These are phyloP conservation scores for Sarcomyxa edulis DNA, from an alignment of 768 basidiomycete genomes.

Conservation along the genomic window DNA sequence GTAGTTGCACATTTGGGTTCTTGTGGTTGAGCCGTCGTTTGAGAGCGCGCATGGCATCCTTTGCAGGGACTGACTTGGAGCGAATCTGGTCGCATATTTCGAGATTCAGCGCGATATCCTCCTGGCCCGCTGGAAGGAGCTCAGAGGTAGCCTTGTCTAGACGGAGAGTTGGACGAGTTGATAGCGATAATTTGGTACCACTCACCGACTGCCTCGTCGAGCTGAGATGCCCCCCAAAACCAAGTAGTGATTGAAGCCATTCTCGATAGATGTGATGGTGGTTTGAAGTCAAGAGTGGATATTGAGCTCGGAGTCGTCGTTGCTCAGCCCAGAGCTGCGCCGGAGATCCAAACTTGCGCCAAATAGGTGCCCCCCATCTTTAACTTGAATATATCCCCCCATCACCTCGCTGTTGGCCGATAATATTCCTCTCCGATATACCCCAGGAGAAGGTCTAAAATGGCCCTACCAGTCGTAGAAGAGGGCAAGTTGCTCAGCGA, in stretches of 20 bases:
- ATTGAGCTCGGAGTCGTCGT: background rate
- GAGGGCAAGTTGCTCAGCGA: slow-evolving; percentile 85
- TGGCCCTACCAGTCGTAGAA: slow-evolving; percentile 48
- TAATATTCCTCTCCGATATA: no score
- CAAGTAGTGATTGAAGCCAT: slow-evolving; percentile 32
- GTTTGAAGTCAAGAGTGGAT: background rate
- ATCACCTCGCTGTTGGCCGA: no score
- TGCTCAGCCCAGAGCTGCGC: no score
- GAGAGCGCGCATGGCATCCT: slow-evolving; percentile 83
- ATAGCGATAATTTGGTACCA: slow-evolving; percentile 10
- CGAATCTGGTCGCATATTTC: slow-evolving; percentile 97
- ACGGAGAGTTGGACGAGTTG: background rate
- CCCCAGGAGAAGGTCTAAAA: no score
- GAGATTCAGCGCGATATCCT: slow-evolving; percentile 90
- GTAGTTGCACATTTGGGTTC: slow-evolving; percentile 92
- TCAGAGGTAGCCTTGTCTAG: slow-evolving; percentile 94
- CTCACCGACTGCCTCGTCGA: slow-evolving; percentile 80
- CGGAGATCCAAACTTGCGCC: no score
- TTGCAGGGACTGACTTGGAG: slow-evolving; percentile 80
- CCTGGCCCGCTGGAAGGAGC: slow-evolving; percentile 71
- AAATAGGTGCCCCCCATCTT: no score
- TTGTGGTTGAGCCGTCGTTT: slow-evolving; percentile 86
- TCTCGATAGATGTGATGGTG: background rate
- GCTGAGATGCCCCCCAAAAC: slow-evolving; percentile 79
- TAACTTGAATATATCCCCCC: no score